Evolutionary conservation across 768 basidiomycete species (phyloP).

Genomic region (Trametes elegans): DNA sequence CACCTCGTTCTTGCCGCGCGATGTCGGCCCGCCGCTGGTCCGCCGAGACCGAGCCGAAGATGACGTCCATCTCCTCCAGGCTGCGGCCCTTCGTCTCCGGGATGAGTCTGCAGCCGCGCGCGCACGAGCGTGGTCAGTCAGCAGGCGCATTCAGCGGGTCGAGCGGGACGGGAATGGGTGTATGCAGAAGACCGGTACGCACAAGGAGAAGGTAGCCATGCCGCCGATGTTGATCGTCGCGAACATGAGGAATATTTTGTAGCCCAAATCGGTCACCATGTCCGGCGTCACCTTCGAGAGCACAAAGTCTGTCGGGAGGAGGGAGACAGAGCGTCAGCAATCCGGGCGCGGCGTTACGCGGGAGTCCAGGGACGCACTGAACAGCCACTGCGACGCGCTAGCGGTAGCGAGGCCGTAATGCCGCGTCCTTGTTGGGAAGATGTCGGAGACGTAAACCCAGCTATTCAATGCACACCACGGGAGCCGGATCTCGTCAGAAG

Average conservation of each 20-base stretch:
- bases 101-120: conserved; percentile 30
- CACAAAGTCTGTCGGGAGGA: conserved; percentile 59
- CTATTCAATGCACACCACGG: too few relatives aligned
- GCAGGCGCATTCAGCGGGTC: too few relatives aligned
- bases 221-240: conserved; percentile 70
- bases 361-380: conserved; percentile 46
- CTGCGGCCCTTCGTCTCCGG: conserved; percentile 42
- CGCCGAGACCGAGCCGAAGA: conserved; percentile 55
- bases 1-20: conserved; percentile 40
- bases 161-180: conserved; percentile 29
- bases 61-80: conserved; percentile 54
- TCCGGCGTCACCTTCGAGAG: conserved; percentile 70
- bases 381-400: conserved; percentile 80
- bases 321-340: background rate
- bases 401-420: conserved; percentile 78
- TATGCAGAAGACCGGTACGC: conserved; percentile 21
- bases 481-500: too few relatives aligned
- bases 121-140: too few relatives aligned
- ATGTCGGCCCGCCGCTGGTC: conserved; percentile 57
- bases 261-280: conserved; percentile 59
- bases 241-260: conserved; percentile 78
- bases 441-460: conserved; percentile 66
- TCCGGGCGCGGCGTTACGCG: background rate
- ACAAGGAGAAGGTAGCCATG: conserved; percentile 69
- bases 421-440: conserved; percentile 82